Base-by-base conservation (phyloP, 306 rosid genomes). In the Citrullus colocynthis region DNA sequence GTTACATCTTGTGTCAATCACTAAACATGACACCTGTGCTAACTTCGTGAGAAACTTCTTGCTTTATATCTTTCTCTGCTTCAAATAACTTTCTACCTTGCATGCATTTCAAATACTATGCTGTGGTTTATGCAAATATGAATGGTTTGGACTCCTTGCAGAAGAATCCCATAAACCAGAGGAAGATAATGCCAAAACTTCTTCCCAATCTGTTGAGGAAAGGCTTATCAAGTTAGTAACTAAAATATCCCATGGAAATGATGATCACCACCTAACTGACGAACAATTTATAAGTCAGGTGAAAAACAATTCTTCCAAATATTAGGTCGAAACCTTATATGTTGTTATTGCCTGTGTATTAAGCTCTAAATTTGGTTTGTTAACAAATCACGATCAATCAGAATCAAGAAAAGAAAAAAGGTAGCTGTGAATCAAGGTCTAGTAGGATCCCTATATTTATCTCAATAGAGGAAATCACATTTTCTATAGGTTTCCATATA, bases 261-360 rank as follows among this genome's bases (percentile, higher is more conserved):
- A 85, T 69, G 92, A 87, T 63, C 73, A 24, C 28, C 28, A 24
- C 80, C 84, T 73, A 64, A 79, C 85, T 71, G 85, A 86, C 64
- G 85, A 85, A 79, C 76, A 87, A 21, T 69, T 61, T 84, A 77
- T 85, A 76, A 58, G 64, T 86, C 87, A 84, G 81, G 97, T 91
- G 75, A 85, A 84, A 80, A 76, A 67, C 71, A 15, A 61, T 32
- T 80, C 78, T 18, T 51, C 77, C 28, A 71, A 73, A 30, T 73
- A 73, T 51, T 52, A 73, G 62, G 45, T 2, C 16, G 58, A 71
- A 48, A 28, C 76, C 58, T 45, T 1, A 56, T 4, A 2, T 52
- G 52, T 30, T 52, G 52, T 30, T n/a, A 12, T 30, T 52, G 44
- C 61, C 17, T 5, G 28, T 73, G 48, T 16, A 51, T 32, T 73